phyloP scores from a whole-genome alignment of 768 basidiomycete genomes.

The Gloeopeniophorella convolvens region DNA sequence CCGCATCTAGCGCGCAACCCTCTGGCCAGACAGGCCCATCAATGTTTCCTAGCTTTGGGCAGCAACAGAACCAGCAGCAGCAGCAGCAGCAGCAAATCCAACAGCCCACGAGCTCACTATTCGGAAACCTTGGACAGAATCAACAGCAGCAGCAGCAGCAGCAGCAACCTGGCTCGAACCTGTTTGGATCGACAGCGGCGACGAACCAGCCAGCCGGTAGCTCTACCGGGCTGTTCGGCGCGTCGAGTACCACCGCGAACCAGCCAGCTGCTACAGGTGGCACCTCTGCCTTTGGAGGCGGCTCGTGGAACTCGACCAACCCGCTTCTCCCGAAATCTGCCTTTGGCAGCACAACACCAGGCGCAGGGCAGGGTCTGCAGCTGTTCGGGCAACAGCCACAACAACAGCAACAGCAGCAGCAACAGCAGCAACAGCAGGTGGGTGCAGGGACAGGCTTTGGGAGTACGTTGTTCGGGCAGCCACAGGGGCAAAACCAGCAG shows the following conservation, averaged over 20 bases:
- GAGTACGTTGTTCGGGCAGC: slow-evolving; percentile 22
- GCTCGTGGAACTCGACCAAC: slow-evolving; percentile 13
- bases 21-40: slow-evolving; percentile 6
- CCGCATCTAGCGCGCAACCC: background rate
- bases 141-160: slow-evolving; percentile 23
- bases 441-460: slow-evolving; percentile 5
- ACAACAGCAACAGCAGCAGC: slow-evolving; percentile 22
- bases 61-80: slow-evolving; percentile 28
- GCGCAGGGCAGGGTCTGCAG: background rate
- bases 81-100: no score
- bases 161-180: slow-evolving; percentile 7
- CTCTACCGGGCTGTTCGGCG: background rate
- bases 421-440: slow-evolving; percentile 22
- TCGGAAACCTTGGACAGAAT: slow-evolving; percentile 21
- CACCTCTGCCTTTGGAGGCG: background rate
- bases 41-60: slow-evolving; percentile 13
- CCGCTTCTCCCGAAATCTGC: slow-evolving; percentile 17
- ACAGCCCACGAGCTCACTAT: slow-evolving; percentile 25
- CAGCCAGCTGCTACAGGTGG: slow-evolving; percentile 2
- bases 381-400: slow-evolving; percentile 16
- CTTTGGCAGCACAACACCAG: slow-evolving; percentile 2
- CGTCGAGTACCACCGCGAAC: background rate
- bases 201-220: background rate
- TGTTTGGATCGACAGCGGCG: background rate
- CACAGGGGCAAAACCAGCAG: slow-evolving; percentile 24